These are phyloP conservation scores for peach (Prunus persica) DNA, from an alignment of 306 rosid species.

Conservation along the genomic window DNA sequence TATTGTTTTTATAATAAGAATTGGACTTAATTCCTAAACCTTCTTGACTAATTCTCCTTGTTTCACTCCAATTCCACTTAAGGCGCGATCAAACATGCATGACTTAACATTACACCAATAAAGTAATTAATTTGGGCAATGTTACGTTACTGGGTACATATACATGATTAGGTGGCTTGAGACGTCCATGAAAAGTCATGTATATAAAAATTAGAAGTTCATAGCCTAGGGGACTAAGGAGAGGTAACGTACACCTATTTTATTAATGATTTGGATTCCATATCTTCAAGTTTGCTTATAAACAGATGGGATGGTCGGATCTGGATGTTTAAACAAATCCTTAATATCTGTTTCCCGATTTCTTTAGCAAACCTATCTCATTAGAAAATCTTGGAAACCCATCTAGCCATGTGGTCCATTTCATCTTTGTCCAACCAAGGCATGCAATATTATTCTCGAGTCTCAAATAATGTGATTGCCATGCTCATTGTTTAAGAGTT, in stretches of 20 bases:
- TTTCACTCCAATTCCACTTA: too few relatives aligned
- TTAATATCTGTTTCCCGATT: background rate
- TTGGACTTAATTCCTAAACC: too few relatives aligned
- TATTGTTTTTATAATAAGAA: too few relatives aligned
- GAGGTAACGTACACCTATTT: background rate
- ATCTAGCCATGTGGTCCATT: slow-evolving; percentile 4
- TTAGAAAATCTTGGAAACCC: background rate
- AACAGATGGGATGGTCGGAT: slow-evolving; percentile 12
- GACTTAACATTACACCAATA: background rate
- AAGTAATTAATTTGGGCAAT: too few relatives aligned
- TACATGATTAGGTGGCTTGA: background rate
- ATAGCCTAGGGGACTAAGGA: background rate
- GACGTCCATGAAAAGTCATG: background rate
- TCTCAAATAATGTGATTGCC: background rate
- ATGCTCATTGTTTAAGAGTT: background rate
- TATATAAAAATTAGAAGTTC: background rate
- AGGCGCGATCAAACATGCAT: too few relatives aligned
- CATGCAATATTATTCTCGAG: background rate
- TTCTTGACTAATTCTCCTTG: too few relatives aligned
- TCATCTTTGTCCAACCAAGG: background rate
- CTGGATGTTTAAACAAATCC: background rate
- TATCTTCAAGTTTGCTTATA: background rate
- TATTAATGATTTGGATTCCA: background rate
- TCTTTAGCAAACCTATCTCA: background rate
- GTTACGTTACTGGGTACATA: too few relatives aligned